Conservation (phyloP, 2,329 filamentous ascomycete genomes). For the Stagonosporopsis chrysanthemi region DNA sequence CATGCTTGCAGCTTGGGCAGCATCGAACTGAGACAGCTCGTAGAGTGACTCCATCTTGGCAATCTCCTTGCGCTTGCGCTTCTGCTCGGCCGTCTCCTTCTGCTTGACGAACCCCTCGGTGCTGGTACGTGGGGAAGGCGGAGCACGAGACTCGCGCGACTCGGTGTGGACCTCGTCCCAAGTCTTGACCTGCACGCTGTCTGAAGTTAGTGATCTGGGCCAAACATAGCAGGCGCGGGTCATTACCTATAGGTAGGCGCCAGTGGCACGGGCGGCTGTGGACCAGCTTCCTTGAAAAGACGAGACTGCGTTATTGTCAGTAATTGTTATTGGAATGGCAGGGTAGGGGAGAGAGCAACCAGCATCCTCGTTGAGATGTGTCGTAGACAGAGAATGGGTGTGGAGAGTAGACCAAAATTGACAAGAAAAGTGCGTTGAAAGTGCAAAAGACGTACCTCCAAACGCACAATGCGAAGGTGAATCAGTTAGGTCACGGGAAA, state of each 20-base stretch:
- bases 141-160: not conserved
- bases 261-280: not conserved
- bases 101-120: not conserved
- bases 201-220: not conserved
- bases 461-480: not conserved
- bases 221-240: not conserved
- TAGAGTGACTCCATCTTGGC: not conserved
- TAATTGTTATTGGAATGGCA: not conserved
- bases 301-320: not conserved
- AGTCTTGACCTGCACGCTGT: not conserved
- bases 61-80: conserved; percentile 4
- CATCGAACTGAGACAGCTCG: not conserved
- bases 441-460: not conserved
- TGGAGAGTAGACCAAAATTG: not conserved
- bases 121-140: not conserved
- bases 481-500: not conserved
- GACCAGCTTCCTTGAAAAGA: not conserved
- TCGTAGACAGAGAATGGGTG: not conserved
- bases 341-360: not conserved
- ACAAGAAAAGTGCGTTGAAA: not conserved
- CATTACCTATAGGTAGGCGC: not conserved
- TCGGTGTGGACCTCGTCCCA: not conserved
- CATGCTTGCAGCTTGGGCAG: conserved; percentile 2
- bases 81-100: conserved; percentile 1
- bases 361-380: not conserved